phyloP scores from a whole-genome alignment of 2,329 filamentous ascomycete species.

The Talaromyces marneffei region DNA sequence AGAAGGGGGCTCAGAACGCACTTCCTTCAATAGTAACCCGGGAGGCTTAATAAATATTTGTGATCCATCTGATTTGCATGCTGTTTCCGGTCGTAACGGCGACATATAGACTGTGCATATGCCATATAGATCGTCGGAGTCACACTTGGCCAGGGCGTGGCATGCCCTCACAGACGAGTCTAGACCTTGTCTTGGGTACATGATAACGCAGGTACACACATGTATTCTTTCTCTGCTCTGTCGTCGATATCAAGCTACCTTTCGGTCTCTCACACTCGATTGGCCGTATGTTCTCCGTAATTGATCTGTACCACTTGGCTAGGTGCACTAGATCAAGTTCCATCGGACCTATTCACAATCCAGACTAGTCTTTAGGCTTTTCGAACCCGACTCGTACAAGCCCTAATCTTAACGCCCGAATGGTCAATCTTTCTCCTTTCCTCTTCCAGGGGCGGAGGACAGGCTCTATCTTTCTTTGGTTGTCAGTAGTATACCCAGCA shows the following conservation, averaged over 20 bases:
- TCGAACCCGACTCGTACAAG: slow-evolving; percentile 2
- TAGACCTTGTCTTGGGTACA: neutral
- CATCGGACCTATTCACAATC: neutral
- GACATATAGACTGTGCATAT: neutral
- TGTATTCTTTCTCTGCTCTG: neutral
- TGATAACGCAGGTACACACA: slow-evolving; percentile 4
- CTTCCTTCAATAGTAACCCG: slow-evolving; percentile 1
- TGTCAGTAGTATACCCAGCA: neutral
- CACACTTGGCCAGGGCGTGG: neutral
- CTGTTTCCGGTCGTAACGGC: neutral
- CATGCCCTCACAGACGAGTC: slow-evolving; percentile 2
- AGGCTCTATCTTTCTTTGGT: neutral
- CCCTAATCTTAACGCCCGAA: neutral
- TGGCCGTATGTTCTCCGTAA: neutral
- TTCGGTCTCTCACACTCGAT: neutral
- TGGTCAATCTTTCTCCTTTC: slow-evolving; percentile 2
- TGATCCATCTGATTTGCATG: neutral
- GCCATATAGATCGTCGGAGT: slow-evolving; percentile 1
- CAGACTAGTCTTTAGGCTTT: neutral
- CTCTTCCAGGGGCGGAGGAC: neutral
- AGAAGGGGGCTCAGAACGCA: neutral
- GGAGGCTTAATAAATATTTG: neutral
- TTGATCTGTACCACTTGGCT: neutral
- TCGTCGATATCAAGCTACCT: neutral
- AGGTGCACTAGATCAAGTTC: neutral